Evolutionary conservation across 2,329 filamentous ascomycete species (phyloP), one percentile per base, ranked within the genome.

Genomic region (Phialocephala subalpina): DNA sequence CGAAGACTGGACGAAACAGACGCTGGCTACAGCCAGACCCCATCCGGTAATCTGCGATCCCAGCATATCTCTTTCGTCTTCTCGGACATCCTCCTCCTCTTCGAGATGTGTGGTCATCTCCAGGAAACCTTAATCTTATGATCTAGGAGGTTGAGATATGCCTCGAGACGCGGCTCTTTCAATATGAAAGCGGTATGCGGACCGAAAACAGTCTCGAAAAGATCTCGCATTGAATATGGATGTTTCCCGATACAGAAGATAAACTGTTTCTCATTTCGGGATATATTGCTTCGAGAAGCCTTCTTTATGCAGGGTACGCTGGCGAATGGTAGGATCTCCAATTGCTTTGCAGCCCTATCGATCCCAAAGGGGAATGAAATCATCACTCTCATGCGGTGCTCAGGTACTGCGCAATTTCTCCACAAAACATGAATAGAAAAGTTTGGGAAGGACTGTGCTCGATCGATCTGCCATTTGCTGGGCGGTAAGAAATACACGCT

Each of bases 281-380:
- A 47, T 58, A 62, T 61, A 35, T 38, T 58, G 33, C 52, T 65
- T 61, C 58, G 58, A 61, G 63, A 61, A 65, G 52, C 33, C 35
- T 65, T 58, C 53, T 25, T 47, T 33, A 49, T 52, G 52, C 38
- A 64, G 62, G 36, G 36, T 33, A 33, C n/a, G 45, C 38, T 35
- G 20, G 20, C 0, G 40, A 25, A 53, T 33, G 25, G 25, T 29
- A 22, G 11, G 25, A 27, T 27, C 49, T 29, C 25, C 14, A 33
- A 25, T 4, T 27, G 49, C 56, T 25, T 59, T 35, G n/a, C 38
- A 53, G 49, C 49, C 49, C 49, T 53, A 53, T 53, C 49, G 18
- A 29, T 12, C 49, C 49, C 9, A 53, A 53, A 53, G 27, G 18
- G 49, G 3, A 29, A 33, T 25, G 16, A 53, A 22, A 29, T 6